Percentiles rank a stretch among this genome's conserved stretches.
Conservation (phyloP, 2,329 filamentous ascomycete genomes). For the Diaporthe sp. region DNA sequence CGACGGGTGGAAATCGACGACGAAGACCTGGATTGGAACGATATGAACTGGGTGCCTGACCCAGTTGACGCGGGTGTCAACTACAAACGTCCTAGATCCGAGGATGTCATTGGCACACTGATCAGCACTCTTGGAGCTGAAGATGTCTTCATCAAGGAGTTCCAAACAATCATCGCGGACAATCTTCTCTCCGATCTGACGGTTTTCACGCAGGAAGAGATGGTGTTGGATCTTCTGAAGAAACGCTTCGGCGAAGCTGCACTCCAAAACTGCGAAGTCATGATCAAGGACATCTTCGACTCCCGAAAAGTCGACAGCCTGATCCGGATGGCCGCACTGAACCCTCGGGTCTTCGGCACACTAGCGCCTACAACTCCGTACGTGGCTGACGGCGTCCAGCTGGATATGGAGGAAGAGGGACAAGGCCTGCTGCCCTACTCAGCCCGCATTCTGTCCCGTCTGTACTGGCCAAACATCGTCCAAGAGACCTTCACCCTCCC, state of each 20-base stretch:
- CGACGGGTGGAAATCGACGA: slow-evolving; percentile 68
- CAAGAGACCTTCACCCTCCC: slow-evolving; percentile 79
- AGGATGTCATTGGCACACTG: slow-evolving; percentile 91
- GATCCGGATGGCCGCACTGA: slow-evolving; percentile 66
- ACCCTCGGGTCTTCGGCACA: slow-evolving; percentile 39
- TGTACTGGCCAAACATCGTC: slow-evolving; percentile 92
- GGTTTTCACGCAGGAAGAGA: slow-evolving; percentile 83
- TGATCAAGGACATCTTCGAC: slow-evolving; percentile 93
- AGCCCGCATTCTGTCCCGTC: slow-evolving; percentile 88
- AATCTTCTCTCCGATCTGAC: slow-evolving; percentile 78
- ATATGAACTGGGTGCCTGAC: slow-evolving; percentile 94
- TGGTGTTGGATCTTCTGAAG: slow-evolving; percentile 89
- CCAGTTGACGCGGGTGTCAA: slow-evolving; percentile 94
- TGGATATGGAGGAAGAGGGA: slow-evolving; percentile 51
- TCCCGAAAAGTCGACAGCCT: slow-evolving; percentile 80
- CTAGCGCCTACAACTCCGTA: slow-evolving; percentile 41
- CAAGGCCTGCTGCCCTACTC: slow-evolving; percentile 75
- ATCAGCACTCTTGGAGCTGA: slow-evolving; percentile 90
- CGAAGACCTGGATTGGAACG: slow-evolving; percentile 87
- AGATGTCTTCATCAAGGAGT: slow-evolving; percentile 93
- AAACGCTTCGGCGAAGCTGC: slow-evolving; percentile 87
- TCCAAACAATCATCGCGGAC: slow-evolving; percentile 90
- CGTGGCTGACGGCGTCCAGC: slow-evolving; percentile 42
- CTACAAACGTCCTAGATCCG: slow-evolving; percentile 88
- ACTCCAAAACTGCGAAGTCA: slow-evolving; percentile 95